phyloP scores from a whole-genome alignment of 768 basidiomycete genomes.

The Lentinula sp. region DNA sequence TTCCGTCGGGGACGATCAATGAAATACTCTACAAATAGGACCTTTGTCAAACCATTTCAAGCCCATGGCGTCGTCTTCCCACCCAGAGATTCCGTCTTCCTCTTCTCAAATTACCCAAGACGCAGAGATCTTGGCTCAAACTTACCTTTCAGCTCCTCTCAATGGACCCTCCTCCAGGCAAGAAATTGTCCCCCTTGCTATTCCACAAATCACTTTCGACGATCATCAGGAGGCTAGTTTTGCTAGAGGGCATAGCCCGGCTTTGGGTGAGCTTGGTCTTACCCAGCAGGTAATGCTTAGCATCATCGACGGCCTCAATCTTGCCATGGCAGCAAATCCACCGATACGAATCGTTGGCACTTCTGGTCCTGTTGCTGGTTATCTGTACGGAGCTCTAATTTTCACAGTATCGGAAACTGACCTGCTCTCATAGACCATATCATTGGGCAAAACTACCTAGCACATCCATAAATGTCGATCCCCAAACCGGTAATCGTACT shows the following conservation, averaged over 20 bases:
- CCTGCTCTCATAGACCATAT: slow-evolving; percentile 12
- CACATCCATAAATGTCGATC: slow-evolving; percentile 8
- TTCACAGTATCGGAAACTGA: neutral
- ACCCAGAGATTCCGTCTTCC: neutral
- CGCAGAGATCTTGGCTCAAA: neutral
- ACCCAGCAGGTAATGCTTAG: slow-evolving; percentile 13
- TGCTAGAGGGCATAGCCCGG: slow-evolving; percentile 12
- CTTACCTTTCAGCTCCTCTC: neutral
- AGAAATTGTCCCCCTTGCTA: neutral
- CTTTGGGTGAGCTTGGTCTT: slow-evolving; percentile 10
- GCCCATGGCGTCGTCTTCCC: neutral
- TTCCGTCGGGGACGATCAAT: neutral
- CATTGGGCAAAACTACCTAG: slow-evolving; percentile 17
- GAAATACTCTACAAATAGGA: neutral
- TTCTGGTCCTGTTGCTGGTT: slow-evolving; percentile 15
- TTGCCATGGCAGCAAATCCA: slow-evolving; percentile 19
- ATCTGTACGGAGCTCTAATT: slow-evolving; percentile 11
- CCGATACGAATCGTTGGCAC: slow-evolving; percentile 16
- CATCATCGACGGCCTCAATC: slow-evolving; percentile 18
- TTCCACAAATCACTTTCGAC: slow-evolving; percentile 12
- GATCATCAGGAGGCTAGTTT: slow-evolving; percentile 15
- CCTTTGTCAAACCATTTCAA: neutral
- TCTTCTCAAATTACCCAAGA: neutral
- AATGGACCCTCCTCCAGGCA: neutral
- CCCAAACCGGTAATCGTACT: slow-evolving; percentile 10